Percentiles rank a stretch among this genome's conserved stretches.
Conservation (phyloP, 2,329 filamentous ascomycete genomes). For the Trichoderma breve region DNA sequence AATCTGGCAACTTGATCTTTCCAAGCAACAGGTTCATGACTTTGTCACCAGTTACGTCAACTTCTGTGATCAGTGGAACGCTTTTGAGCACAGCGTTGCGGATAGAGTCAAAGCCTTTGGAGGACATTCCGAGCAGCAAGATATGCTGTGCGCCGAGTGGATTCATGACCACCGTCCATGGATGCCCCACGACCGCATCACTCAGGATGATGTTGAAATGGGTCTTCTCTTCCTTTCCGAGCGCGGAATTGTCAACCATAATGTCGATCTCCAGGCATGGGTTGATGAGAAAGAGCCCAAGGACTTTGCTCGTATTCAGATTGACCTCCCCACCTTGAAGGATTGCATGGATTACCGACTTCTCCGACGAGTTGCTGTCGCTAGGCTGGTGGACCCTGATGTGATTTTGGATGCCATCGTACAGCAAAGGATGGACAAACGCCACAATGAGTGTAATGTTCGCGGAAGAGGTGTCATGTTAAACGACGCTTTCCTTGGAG, state of each 20-base stretch:
- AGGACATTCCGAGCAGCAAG: not conserved
- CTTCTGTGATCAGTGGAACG: slow-evolving; percentile 12
- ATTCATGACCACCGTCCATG: slow-evolving; percentile 1
- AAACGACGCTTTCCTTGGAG: slow-evolving; percentile 7
- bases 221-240: not conserved
- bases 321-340: not conserved
- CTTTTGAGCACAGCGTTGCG: not conserved
- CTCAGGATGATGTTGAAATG: not conserved
- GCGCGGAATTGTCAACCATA: not conserved
- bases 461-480: not conserved
- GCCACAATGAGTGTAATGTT: not conserved
- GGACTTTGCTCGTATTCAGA: not conserved
- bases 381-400: not conserved
- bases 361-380: not conserved
- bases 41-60: not conserved
- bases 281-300: not conserved
- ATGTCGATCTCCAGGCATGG: not conserved
- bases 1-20: not conserved
- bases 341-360: not conserved
- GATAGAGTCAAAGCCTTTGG: not conserved
- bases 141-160: not conserved
- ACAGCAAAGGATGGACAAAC: not conserved
- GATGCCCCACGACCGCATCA: not conserved
- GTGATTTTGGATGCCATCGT: not conserved
- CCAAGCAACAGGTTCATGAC: not conserved